Conservation (phyloP, 1,284 basidiomycete genomes). For the Gymnopus androsaceus region DNA sequence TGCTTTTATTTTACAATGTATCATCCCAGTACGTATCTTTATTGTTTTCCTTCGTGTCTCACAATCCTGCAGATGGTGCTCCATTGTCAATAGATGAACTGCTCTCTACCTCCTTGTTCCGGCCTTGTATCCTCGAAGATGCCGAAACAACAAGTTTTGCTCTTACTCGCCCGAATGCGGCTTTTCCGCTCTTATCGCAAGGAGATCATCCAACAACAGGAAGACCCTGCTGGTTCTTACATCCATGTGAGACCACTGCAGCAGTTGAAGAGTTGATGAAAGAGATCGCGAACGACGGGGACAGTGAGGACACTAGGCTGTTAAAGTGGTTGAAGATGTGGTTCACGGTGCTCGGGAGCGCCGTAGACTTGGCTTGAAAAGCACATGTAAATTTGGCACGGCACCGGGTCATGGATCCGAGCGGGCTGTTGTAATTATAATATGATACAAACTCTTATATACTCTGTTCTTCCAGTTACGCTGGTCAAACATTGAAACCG, state of each 20-base stretch:
- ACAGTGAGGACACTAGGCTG: slow-evolving; percentile 33
- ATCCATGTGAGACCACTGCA: slow-evolving; percentile 74
- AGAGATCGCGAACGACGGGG: slow-evolving; percentile 38
- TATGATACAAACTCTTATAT: too few species aligned
- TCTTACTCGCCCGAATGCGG: slow-evolving; percentile 47
- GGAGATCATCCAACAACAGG: slow-evolving; percentile 80
- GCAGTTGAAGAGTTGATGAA: slow-evolving; percentile 67
- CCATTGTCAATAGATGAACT: slow-evolving; percentile 60
- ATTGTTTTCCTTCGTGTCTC: slow-evolving; percentile 6
- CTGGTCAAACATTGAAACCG: neutral
- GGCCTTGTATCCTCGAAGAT: slow-evolving; percentile 43
- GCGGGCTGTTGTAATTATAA: slow-evolving; percentile 12
- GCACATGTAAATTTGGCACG: neutral
- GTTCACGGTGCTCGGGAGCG: slow-evolving; percentile 70
- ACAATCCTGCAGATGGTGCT: slow-evolving; percentile 54
- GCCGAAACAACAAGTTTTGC: slow-evolving; percentile 53
- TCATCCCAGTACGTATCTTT: slow-evolving; percentile 56
- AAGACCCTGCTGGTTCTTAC: slow-evolving; percentile 77
- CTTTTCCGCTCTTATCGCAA: slow-evolving; percentile 77
- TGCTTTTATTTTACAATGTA: slow-evolving; percentile 77
- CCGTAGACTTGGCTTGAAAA: slow-evolving; percentile 48
- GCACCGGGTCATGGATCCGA: slow-evolving; percentile 3
- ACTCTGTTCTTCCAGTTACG: neutral
- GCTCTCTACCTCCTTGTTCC: slow-evolving; percentile 60
- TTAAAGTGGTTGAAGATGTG: slow-evolving; percentile 67